phyloP scores from a whole-genome alignment of 2,329 filamentous ascomycete genomes.

The Tolypocladium amazonense region DNA sequence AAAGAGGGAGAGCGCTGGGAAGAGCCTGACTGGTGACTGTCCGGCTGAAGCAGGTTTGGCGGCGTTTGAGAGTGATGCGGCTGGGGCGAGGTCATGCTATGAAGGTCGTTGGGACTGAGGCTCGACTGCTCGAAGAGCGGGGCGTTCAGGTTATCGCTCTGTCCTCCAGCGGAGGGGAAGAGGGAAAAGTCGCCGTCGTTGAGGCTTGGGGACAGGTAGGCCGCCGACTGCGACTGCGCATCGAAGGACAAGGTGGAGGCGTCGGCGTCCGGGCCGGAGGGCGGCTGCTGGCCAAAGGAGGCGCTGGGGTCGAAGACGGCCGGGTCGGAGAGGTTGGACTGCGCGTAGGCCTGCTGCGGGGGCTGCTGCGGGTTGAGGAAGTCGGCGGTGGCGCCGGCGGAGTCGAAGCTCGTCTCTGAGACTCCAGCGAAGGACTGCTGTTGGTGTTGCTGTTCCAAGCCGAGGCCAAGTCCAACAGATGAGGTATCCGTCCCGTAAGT shows the following conservation, averaged over 20 bases:
- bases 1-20: conserved; percentile 47
- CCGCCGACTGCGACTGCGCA: conserved; percentile 27
- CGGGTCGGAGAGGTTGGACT: conserved; percentile 23
- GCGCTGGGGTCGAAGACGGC: conserved; percentile 30
- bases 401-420: conserved; percentile 27
- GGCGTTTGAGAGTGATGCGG: conserved; percentile 46
- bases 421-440: conserved; percentile 18
- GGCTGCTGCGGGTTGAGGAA: conserved; percentile 39
- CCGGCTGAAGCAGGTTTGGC: conserved; percentile 42
- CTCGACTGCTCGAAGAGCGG: conserved; percentile 45
- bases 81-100: conserved; percentile 44
- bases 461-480: conserved; percentile 46
- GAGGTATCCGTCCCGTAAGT: conserved; percentile 38
- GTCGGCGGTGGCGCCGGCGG: conserved; percentile 33
- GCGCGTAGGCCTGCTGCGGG: conserved; percentile 18
- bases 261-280: conserved; percentile 20
- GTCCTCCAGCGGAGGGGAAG: conserved; percentile 44
- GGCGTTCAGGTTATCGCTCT: conserved; percentile 47
- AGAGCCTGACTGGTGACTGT: conserved; percentile 34
- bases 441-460: conserved; percentile 37
- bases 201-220: conserved; percentile 40
- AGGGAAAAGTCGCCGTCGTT: conserved; percentile 51
- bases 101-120: conserved; percentile 35
- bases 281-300: conserved; percentile 32
- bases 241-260: conserved; percentile 29